These are phyloP conservation scores for Polytrichum formosum DNA, from an alignment of 225 moss, liverwort and hornwort species.

Conservation along the genomic window DNA sequence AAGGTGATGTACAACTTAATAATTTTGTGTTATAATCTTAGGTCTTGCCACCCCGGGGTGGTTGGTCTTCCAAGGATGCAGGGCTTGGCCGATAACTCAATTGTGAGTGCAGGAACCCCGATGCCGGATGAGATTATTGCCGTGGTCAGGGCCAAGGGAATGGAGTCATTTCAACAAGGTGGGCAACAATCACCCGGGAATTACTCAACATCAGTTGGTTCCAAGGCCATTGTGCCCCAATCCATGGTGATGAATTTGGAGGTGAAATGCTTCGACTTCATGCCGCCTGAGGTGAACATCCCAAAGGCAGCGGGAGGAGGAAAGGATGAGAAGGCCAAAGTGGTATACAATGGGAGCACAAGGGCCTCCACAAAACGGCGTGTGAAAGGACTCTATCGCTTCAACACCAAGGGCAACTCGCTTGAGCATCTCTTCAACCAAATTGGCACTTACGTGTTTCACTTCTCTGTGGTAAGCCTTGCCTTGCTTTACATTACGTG, in stretches of 20 bases:
- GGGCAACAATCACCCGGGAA: slow-evolving; percentile 9
- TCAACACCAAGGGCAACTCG: slow-evolving; percentile 38
- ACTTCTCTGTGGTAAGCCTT: slow-evolving; percentile 32
- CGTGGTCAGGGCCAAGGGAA: slow-evolving; percentile 37
- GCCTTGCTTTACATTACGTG: not conserved
- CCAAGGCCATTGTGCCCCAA: slow-evolving; percentile 32
- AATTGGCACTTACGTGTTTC: slow-evolving; percentile 58
- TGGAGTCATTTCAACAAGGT: not conserved
- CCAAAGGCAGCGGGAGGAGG: slow-evolving; percentile 1
- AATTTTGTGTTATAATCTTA: too few relatives aligned
- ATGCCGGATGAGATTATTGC: slow-evolving; percentile 55
- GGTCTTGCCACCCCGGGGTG: too few relatives aligned
- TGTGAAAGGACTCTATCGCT: slow-evolving; percentile 47
- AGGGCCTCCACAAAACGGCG: slow-evolving; percentile 33
- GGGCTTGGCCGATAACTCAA: slow-evolving; percentile 46
- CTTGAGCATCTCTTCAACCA: slow-evolving; percentile 39
- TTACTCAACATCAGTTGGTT: slow-evolving; percentile 7
- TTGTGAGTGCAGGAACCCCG: slow-evolving; percentile 25
- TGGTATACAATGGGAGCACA: slow-evolving; percentile 31
- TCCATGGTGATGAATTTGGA: slow-evolving; percentile 54
- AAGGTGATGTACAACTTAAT: too few relatives aligned
- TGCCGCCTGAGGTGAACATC: slow-evolving; percentile 20
- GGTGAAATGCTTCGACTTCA: slow-evolving; percentile 47
- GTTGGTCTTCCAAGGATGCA: slow-evolving; percentile 9
- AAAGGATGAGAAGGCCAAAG: not conserved